A percentile compares a stretch with the other conserved stretches of the same genome.
Conservation (phyloP, 495 filamentous ascomycete genomes). For the Cercophora scortea region DNA sequence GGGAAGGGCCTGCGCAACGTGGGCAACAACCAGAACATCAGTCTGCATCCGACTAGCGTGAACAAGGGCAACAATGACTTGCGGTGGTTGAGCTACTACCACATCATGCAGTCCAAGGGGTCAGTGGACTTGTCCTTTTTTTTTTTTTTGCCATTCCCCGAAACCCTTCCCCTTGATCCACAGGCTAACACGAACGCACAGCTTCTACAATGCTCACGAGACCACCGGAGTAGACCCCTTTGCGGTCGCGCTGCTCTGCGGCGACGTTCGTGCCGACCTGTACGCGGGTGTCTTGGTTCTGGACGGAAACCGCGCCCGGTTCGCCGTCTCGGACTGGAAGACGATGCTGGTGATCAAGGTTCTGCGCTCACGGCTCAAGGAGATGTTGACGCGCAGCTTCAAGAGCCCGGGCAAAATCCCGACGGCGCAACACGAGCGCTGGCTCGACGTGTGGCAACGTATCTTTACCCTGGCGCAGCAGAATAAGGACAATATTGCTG, state of each 20-base stretch:
- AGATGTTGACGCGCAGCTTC: slow-evolving; percentile 63
- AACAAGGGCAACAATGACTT: slow-evolving; percentile 62
- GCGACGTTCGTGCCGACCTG: slow-evolving; percentile 80
- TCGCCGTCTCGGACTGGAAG: slow-evolving; percentile 84
- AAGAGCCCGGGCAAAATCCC: slow-evolving; percentile 64
- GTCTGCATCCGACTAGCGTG: slow-evolving; percentile 75
- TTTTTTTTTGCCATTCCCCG: not conserved
- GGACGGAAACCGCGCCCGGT: slow-evolving; percentile 81
- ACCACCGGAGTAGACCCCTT: slow-evolving; percentile 76
- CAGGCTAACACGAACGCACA: slow-evolving; percentile 16
- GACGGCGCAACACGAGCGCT: slow-evolving; percentile 57
- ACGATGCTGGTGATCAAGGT: slow-evolving; percentile 77
- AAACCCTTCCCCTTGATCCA: not conserved
- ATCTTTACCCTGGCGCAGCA: slow-evolving; percentile 35
- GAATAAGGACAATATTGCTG: slow-evolving; percentile 13
- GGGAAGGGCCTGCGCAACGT: slow-evolving; percentile 88
- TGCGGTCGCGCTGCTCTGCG: slow-evolving; percentile 74
- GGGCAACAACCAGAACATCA: slow-evolving; percentile 80
- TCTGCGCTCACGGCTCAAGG: slow-evolving; percentile 58
- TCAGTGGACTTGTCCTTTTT: slow-evolving; percentile 23
- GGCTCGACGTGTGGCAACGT: slow-evolving; percentile 63
- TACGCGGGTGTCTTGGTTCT: slow-evolving; percentile 79
- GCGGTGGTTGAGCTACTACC: slow-evolving; percentile 87
- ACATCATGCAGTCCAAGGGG: slow-evolving; percentile 88
- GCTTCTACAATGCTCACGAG: slow-evolving; percentile 81